These are phyloP conservation scores for Pythium aquatile DNA, from an alignment of 352 stramenopile genomes.

Conservation along the genomic window DNA sequence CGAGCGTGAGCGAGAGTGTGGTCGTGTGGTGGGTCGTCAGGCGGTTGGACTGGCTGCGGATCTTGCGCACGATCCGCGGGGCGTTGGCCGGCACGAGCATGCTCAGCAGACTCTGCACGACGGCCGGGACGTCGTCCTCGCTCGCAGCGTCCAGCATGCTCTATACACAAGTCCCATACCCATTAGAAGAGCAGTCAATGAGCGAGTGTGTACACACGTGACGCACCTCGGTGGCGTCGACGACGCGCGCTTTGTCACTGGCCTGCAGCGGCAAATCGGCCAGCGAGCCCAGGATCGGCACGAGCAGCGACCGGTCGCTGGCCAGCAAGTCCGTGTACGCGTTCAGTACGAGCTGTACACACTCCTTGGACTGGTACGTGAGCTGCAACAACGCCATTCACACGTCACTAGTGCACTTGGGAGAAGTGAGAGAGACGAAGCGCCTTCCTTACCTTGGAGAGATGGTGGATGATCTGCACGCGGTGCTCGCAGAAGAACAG, in stretches of 20 bases:
- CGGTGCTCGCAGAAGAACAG: constrained; percentile 74
- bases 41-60: constrained; percentile 62
- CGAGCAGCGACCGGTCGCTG: constrained; percentile 71
- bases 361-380: constrained; percentile 80
- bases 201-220: neutral
- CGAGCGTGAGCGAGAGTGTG: constrained; percentile 55
- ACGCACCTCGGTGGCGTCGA: constrained; percentile 62
- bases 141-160: constrained; percentile 66
- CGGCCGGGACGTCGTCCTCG: constrained; percentile 75
- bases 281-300: constrained; percentile 75
- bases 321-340: constrained; percentile 74
- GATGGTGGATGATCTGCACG: constrained; percentile 75
- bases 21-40: constrained; percentile 37
- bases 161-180: constrained; percentile 20
- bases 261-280: constrained; percentile 67
- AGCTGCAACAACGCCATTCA: constrained; percentile 33
- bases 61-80: constrained; percentile 43
- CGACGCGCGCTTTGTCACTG: constrained; percentile 59
- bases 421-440: neutral
- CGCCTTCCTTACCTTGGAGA: constrained; percentile 51
- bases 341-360: constrained; percentile 69
- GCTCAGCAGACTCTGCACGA: constrained; percentile 72
- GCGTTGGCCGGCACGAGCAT: constrained; percentile 62
- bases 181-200: neutral
- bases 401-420: too few species aligned